Base-by-base conservation (phyloP, 1,284 basidiomycete genomes). In the Takashimella tepidaria region DNA sequence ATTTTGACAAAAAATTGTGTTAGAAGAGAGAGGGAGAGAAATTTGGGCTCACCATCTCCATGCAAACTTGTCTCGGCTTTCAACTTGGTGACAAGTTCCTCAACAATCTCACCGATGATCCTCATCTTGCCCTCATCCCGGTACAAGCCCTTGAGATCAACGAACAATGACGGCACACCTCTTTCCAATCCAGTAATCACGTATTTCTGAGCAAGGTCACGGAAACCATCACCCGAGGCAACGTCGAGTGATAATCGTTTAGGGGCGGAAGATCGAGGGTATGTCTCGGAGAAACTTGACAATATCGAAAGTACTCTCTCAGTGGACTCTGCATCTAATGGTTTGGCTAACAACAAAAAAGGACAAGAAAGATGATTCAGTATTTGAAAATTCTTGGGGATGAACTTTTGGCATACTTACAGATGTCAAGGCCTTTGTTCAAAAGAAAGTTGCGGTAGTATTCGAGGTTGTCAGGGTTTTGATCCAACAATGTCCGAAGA, bases 141-240 rank as follows among this genome's bases (percentile, higher is more conserved):
- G 70, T 97, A 97, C 2, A 98, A 81, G 0, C 85, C 79, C 72
- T 98, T 98, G 72, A 98, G 70, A 73, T 98, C 93, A 23, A 87
- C 85, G 68, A 98, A 99, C 5, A 98, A 80, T 2, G 92, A 97
- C 2, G 96, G 96, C 25, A 98, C 81, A 56, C 93, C 95, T 64
- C 90, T 91, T 53, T 82, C 81, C 13, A 98, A 77, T 6, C 84
- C 88, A 2, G 79, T 77, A 19, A 82, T 73, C 48, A 98, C 75
- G 74, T 98, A 98, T 2, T 80, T 76, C 50, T 81, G 79, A 2
- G 83, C 84, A 19, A 88, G 80, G 22, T 79, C 72, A 49, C 78
- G 80, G 78, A 98, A 98, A 16, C 77, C 76, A 11, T 82, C 79
- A 12, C 81, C 85, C 81, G 78, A 67, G 0, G 88, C 81, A 42